Percentiles rank a stretch among this genome's conserved stretches.
Conservation (phyloP, 1,284 basidiomycete genomes). For the Fistulina hepatica region DNA sequence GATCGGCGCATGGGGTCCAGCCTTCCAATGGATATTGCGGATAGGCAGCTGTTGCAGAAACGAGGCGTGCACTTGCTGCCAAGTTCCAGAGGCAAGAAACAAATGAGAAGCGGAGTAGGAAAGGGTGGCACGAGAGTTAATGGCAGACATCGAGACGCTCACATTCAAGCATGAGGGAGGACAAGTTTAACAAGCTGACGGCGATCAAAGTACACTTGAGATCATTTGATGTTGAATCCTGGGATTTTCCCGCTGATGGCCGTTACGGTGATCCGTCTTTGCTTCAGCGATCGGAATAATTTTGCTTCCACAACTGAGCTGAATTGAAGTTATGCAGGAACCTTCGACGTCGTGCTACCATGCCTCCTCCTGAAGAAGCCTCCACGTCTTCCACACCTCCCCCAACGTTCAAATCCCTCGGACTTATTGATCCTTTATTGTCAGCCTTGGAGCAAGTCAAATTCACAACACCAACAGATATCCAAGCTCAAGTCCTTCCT, state of each 20-base stretch:
- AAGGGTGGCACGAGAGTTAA: no score
- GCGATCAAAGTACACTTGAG: conserved; percentile 5
- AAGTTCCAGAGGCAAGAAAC: conserved; percentile 56
- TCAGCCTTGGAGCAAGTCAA: conserved; percentile 76
- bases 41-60: conserved; percentile 71
- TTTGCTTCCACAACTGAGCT: no score
- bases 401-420: conserved; percentile 60
- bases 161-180: conserved; percentile 29
- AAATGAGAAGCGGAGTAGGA: conserved; percentile 53
- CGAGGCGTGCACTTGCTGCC: conserved; percentile 58
- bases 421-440: conserved; percentile 84
- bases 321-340: no score
- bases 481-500: conserved; percentile 86
- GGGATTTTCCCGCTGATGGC: no score
- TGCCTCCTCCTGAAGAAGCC: conserved; percentile 51
- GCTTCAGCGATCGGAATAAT: no score
- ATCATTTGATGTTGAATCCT: conserved; percentile 1
- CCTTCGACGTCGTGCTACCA: no score
- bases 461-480: conserved; percentile 85
- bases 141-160: conserved; percentile 54
- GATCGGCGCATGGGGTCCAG: conserved; percentile 52
- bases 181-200: not conserved
- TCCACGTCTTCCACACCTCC: conserved; percentile 36
- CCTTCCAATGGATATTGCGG: conserved; percentile 86
- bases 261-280: no score